Evolutionary conservation across 177 flowering plant genomes (phyloP).

Genomic region (Vitis hybrid): DNA sequence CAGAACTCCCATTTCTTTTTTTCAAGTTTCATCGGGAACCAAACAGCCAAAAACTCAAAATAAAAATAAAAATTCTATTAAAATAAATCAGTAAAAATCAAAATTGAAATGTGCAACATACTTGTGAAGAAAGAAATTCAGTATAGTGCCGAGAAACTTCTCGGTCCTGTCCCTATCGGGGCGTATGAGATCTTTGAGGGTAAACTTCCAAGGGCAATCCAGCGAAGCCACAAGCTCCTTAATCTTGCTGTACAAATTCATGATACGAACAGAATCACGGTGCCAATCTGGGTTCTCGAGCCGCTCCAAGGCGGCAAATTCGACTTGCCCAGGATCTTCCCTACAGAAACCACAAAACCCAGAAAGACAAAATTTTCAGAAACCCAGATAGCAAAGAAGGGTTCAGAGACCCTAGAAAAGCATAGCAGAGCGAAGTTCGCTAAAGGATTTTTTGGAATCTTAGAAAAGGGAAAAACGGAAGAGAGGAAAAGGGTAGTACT

Average conservation of each 20-base stretch:
- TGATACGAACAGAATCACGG: conserved; percentile 41
- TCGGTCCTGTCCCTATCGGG: conserved; percentile 63
- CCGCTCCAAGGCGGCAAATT: conserved; percentile 64
- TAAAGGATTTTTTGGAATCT: background rate
- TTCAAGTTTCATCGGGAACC: too few relatives aligned
- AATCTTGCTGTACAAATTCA: conserved; percentile 57
- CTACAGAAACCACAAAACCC: conserved; percentile 30
- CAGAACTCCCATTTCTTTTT: too few relatives aligned
- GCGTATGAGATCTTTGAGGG: conserved; percentile 54
- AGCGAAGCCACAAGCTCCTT: conserved; percentile 46
- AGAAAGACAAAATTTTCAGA: background rate
- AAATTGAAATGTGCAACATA: conserved; percentile 13
- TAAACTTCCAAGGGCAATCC: conserved; percentile 53
- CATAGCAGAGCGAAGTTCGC: background rate
- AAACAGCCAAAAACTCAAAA: too few relatives aligned
- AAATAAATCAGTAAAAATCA: background rate
- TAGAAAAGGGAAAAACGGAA: background rate
- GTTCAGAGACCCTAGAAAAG: background rate
- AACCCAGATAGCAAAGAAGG: background rate
- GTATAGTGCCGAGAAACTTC: conserved; percentile 56
- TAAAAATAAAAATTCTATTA: too few relatives aligned
- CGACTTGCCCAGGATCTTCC: conserved; percentile 69
- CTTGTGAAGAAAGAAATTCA: conserved; percentile 77
- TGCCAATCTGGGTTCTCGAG: conserved; percentile 82
- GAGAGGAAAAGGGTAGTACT: conserved; percentile 25